Evolutionary conservation across 495 filamentous ascomycete species (phyloP).

Genomic region (Aspergillus mulundensis): DNA sequence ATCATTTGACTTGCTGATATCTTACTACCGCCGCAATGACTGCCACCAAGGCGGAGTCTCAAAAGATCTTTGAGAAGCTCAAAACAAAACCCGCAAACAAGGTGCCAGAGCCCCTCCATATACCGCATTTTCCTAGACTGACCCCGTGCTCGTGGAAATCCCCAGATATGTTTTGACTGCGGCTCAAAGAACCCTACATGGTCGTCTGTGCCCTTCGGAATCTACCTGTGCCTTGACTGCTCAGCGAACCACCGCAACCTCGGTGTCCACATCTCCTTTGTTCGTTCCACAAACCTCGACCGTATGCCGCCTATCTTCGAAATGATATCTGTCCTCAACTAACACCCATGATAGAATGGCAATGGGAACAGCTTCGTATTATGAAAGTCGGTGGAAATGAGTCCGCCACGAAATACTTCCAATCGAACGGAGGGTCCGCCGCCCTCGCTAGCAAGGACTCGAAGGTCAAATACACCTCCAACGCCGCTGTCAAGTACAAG

Average conservation of each 20-base stretch:
- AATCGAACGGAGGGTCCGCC: conserved; percentile 88
- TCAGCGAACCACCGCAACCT: conserved; percentile 88
- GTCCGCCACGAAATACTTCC: conserved; percentile 96
- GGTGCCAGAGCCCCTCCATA: conserved; percentile 49
- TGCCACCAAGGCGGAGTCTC: conserved; percentile 90
- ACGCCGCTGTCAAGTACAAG: conserved; percentile 90
- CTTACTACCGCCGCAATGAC: conserved; percentile 53
- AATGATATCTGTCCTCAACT: conserved; percentile 8
- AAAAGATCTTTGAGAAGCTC: conserved; percentile 97
- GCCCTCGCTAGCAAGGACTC: conserved; percentile 92
- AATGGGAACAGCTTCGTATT: conserved; percentile 96
- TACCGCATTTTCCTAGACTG: conserved; percentile 19
- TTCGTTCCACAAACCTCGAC: conserved; percentile 95
- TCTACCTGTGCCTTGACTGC: conserved; percentile 97
- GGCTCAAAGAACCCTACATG: conserved; percentile 95
- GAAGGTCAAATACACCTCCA: conserved; percentile 94
- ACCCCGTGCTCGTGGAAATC: background rate
- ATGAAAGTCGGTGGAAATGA: conserved; percentile 99
- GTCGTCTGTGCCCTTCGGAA: conserved; percentile 95
- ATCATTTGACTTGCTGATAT: background rate
- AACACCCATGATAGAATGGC: conserved; percentile 69
- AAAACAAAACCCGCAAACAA: conserved; percentile 92
- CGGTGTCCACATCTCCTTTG: conserved; percentile 95
- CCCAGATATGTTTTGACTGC: conserved; percentile 94
- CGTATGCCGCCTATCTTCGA: conserved; percentile 56